Conservation (phyloP, 805 yeast genomes). For the Candida suzukii region DNA sequence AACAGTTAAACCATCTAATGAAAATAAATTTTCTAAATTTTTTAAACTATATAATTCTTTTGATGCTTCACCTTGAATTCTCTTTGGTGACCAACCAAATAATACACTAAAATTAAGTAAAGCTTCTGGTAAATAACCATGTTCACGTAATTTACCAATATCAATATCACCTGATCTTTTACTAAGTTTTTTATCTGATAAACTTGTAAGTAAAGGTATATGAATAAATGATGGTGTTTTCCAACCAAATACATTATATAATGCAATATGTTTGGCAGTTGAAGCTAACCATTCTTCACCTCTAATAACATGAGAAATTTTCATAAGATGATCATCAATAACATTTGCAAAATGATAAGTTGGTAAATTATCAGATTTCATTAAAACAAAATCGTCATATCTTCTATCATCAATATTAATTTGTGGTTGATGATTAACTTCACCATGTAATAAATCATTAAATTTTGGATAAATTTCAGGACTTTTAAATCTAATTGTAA, state of each 20-base stretch:
- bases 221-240: constrained; percentile 75
- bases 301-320: constrained; percentile 86
- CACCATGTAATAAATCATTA: constrained; percentile 73
- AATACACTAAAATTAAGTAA: constrained; percentile 79
- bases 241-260: constrained; percentile 87
- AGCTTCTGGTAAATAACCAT: constrained; percentile 81
- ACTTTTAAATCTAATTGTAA: constrained; percentile 67
- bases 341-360: constrained; percentile 97
- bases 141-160: constrained; percentile 46
- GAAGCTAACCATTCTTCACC: constrained; percentile 99
- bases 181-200: constrained; percentile 69
- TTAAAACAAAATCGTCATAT: constrained; percentile 81
- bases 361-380: constrained; percentile 93
- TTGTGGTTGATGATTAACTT: constrained; percentile 72
- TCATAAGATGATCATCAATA: constrained; percentile 90
- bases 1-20: constrained; percentile 69
- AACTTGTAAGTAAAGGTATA: constrained; percentile 77
- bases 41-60: constrained; percentile 46
- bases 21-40: constrained; percentile 50
- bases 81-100: constrained; percentile 91
- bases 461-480: constrained; percentile 67
- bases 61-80: constrained; percentile 38
- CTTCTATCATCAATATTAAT: constrained; percentile 61
- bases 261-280: constrained; percentile 87
- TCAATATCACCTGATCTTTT: constrained; percentile 83